phyloP scores from a whole-genome alignment of 305 asterid species.

The Nicotiana rustica region DNA sequence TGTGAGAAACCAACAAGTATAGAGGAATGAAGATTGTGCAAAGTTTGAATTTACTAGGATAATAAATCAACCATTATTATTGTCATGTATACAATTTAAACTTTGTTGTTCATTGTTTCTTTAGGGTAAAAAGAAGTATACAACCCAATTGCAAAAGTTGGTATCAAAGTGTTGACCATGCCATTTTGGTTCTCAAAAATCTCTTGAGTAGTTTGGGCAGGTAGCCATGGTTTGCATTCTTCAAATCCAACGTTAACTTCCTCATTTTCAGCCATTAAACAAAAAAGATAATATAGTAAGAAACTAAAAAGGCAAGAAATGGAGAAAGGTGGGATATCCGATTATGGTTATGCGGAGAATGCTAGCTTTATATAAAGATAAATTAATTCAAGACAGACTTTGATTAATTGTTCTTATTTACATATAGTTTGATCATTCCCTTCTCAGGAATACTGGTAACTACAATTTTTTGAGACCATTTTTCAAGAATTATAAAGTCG shows the following conservation, averaged over 20 bases:
- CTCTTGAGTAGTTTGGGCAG: slow-evolving; percentile 34
- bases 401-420: not conserved
- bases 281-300: not conserved
- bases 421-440: not conserved
- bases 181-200: slow-evolving; percentile 23
- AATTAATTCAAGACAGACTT: not conserved
- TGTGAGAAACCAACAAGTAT: no score
- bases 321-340: slow-evolving; percentile 33
- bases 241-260: not conserved
- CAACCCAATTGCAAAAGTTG: not conserved
- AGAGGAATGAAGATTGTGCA: no score
- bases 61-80: no score
- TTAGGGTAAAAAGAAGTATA: no score
- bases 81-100: no score
- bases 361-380: not conserved
- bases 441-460: not conserved
- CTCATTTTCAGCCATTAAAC: slow-evolving; percentile 44
- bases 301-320: slow-evolving; percentile 6
- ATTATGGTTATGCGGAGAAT: slow-evolving; percentile 43
- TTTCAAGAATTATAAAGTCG: not conserved
- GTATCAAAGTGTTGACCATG: slow-evolving; percentile 23
- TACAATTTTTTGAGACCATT: not conserved
- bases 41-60: no score
- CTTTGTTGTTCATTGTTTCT: no score
- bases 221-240: slow-evolving; percentile 42